Evolutionary conservation across 148 eudicot species (phyloP).

Genomic region (Dysphania ambrosioides): DNA sequence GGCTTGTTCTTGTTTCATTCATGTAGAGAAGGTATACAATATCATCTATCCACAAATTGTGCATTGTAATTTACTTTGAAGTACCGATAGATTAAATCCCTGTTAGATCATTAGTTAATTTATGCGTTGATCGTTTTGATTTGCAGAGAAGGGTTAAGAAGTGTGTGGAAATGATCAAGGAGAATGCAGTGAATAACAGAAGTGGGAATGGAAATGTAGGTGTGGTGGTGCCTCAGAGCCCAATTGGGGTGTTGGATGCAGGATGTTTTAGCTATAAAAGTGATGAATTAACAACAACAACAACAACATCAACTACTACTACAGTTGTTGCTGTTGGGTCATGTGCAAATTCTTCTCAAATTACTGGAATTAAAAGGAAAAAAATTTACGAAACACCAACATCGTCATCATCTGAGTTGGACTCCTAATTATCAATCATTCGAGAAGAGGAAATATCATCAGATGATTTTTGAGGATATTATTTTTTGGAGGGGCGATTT

Average conservation of each 20-base stretch:
- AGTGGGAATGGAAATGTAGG: slow-evolving; percentile 13
- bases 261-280: slow-evolving; percentile 52
- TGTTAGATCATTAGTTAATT: no score
- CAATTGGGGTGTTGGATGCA: slow-evolving; percentile 69
- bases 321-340: slow-evolving; percentile 31
- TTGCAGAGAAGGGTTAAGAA: slow-evolving; percentile 55
- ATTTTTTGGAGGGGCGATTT: background rate
- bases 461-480: background rate
- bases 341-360: slow-evolving; percentile 33
- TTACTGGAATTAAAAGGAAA: slow-evolving; percentile 43
- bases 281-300: slow-evolving; percentile 32
- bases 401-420: slow-evolving; percentile 9
- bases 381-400: slow-evolving; percentile 28
- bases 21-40: slow-evolving; percentile 49
- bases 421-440: background rate
- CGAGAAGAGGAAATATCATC: background rate
- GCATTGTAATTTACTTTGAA: no score
- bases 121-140: background rate
- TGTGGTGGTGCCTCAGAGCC: slow-evolving; percentile 45
- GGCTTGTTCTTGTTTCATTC: slow-evolving; percentile 39
- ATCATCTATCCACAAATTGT: background rate
- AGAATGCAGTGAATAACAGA: slow-evolving; percentile 27
- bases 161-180: slow-evolving; percentile 54
- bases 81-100: no score
- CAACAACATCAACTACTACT: slow-evolving; percentile 1